These are phyloP conservation scores for Avicennia marina DNA, from an alignment of 257 asterid genomes.

Conservation along the genomic window DNA sequence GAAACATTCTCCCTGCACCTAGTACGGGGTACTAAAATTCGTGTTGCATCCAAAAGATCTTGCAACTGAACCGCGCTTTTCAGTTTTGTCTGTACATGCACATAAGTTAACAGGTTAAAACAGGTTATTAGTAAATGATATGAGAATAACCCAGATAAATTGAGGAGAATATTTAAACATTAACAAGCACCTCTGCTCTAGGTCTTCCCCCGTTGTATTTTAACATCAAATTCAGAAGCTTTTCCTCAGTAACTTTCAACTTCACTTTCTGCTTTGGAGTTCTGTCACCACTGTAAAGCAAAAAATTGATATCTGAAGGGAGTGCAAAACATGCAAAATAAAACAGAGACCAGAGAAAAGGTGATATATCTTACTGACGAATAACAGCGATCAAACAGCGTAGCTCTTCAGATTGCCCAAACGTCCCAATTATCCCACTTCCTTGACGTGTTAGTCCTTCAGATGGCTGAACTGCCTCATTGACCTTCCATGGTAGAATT, in stretches of 20 bases:
- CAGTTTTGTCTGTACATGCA: constrained; percentile 74
- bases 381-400: constrained; percentile 88
- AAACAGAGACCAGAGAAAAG: not conserved
- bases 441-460: constrained; percentile 97
- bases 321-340: constrained; percentile 8
- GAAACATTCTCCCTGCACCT: constrained; percentile 42
- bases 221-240: constrained; percentile 91
- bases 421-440: constrained; percentile 91
- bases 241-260: constrained; percentile 95
- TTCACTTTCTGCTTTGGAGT: constrained; percentile 99
- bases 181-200: constrained; percentile 72
- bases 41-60: constrained; percentile 97
- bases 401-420: constrained; percentile 95
- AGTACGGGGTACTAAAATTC: constrained; percentile 85
- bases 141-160: not conserved
- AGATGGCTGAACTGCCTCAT: constrained; percentile 74
- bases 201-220: constrained; percentile 95
- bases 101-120: constrained; percentile 15
- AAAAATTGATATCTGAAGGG: constrained; percentile 21
- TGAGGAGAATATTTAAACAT: constrained; percentile 12
- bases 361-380: constrained; percentile 72
- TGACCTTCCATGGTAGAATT: constrained; percentile 85
- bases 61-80: constrained; percentile 97
- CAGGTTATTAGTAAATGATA: not conserved
- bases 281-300: constrained; percentile 87